Evolutionary conservation across 805 yeast species (phyloP), one percentile per base, ranked within the genome.

Genomic region (Nakazawaea ambrosiae): DNA sequence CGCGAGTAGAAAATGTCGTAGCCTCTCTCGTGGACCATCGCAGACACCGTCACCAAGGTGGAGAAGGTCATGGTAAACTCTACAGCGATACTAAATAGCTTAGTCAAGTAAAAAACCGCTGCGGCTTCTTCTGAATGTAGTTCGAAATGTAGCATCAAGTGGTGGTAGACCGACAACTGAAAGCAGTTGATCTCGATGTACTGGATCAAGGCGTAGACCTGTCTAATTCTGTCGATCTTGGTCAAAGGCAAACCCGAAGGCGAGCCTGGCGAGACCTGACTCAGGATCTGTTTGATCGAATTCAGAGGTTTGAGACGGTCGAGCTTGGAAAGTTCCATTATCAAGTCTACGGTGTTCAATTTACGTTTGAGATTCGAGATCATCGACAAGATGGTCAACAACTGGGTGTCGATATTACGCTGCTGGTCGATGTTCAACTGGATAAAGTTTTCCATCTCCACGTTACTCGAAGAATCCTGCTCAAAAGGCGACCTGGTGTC

Each of bases 401-500:
- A 8, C 20, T 16, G 12, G 12, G 5, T 14, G 16, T 28, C 20
- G 31, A 28, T 5, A 7, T 14, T 9, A 17, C 11, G 10, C 16
- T 28, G 18, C 12, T 15, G 10, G 12, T 28, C 8, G 20, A 28
- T 15, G 18, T 8, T 28, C 17, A 17, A 14, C 5, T 16, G 18
- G 20, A 16, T 28, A 5, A 14, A 10, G 8, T 28, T 10, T 17
- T 28, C 31, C 11, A 16, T 5, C 12, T 15, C 18, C 19, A 14
- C 12, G 16, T 28, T 28, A 17, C 31, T 28, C 5, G 10, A 8
- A 5, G 11, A 9, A 12, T 17, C 17, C 18, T 14, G 19, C 10
- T 7, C 10, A 5, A 6, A 15, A 17, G 31, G 31, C 20, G 0
- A 85, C 44, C 60, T 54, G 0, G 84, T 75, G 49, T 77, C 83